These are phyloP conservation scores for Thermomucor indicae-seudaticae DNA, from an alignment of 371 early-diverging fungal species.

Conservation along the genomic window DNA sequence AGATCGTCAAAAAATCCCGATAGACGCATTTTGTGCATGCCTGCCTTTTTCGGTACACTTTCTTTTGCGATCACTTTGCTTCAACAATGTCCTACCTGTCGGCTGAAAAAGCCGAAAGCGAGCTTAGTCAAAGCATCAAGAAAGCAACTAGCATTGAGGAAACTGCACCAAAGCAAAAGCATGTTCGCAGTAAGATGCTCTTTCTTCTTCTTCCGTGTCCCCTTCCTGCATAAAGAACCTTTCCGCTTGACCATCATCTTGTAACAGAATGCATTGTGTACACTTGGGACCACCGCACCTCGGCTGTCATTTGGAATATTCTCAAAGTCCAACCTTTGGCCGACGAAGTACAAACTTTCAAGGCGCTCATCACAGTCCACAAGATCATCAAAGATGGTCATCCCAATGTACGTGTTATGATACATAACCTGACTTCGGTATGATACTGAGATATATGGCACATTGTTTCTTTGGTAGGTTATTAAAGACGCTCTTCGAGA, in stretches of 20 bases:
- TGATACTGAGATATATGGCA: neutral
- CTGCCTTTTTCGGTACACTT: no score
- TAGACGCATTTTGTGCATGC: no score
- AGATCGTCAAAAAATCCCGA: no score
- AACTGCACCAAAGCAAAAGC: conserved; percentile 96
- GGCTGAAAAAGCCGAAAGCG: conserved; percentile 79
- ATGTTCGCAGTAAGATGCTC: conserved; percentile 75
- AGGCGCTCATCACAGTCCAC: conserved; percentile 92
- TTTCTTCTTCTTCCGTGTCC: no score
- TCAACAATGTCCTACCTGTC: conserved; percentile 45
- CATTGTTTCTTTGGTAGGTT: conserved; percentile 31
- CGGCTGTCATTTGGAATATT: conserved; percentile 83
- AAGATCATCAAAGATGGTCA: conserved; percentile 95
- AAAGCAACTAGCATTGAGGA: conserved; percentile 91
- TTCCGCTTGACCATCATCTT: neutral
- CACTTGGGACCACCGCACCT: conserved; percentile 92
- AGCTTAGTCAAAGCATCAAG: conserved; percentile 81
- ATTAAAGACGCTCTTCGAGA: conserved; percentile 76
- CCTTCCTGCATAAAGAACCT: no score
- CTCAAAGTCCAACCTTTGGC: conserved; percentile 85
- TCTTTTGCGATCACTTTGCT: no score
- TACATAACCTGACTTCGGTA: neutral
- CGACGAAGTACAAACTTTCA: conserved; percentile 93
- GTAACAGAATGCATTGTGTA: conserved; percentile 81
- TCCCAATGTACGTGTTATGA: conserved; percentile 53